Evolutionary conservation across 2,329 filamentous ascomycete genomes (phyloP), one percentile per base, ranked within the genome.

Genomic region (Hymenoscyphus occultus): DNA sequence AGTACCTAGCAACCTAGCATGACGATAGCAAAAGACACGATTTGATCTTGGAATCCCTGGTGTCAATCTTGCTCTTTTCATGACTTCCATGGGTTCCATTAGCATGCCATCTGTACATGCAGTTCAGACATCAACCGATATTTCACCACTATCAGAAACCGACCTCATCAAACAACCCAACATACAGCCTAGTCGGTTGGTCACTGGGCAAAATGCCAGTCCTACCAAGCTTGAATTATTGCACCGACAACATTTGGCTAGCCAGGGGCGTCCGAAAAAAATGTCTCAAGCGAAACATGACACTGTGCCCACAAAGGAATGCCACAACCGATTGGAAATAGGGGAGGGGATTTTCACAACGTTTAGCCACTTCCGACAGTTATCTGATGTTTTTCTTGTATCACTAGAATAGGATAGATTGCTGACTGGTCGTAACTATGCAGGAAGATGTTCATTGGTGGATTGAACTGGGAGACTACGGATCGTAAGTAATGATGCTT

Each of bases 361-460:
- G 5, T 51, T 51, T 51, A 10, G 14, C n/a, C 10, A 19, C n/a
- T n/a, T 51, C 22, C 45, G 7, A 22, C 7, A 12, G 3, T 51
- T 31, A 35, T 61, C 22, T 61, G 10, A 60, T 61, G 39, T 64
- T 64, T 64, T 40, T 60, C 61, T 39, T 61, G 32, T 65, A 32
- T 60, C 66, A 57, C 64, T 61, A 56, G 61, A 57, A 57, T 51
- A 40, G 51, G 59, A 64, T 62, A 65, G 66, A 48, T 69, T 68
- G 67, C 73, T 74, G 66, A 75, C 65, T 65, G 59, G 61, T 66
- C 13, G 65, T 71, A 73, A 69, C 76, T 65, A 60, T 73, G 74
- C 80, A 99, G 95, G 75, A 99, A 99, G 82, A 99, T 99, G 95
- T 99, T 99, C 74, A 99, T 99, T 79, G 95, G 95, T 74, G 95